Evolutionary conservation across 2,329 filamentous ascomycete genomes (phyloP).

Genomic region (Proliferodiscus dingleyae): DNA sequence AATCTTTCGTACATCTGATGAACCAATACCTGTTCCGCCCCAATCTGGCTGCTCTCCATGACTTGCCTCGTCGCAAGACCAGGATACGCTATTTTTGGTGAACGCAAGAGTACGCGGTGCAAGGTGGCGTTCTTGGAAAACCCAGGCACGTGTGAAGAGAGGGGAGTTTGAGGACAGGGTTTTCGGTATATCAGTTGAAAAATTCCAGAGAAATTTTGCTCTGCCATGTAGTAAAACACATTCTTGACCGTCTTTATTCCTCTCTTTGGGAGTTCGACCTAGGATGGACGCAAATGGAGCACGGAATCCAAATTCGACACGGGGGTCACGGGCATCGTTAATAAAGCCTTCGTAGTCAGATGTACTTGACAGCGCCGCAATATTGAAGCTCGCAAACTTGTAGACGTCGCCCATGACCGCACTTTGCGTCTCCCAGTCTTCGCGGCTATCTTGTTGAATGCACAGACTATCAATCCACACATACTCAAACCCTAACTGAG

Average conservation of each 20-base stretch:
- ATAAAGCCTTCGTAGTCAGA: not conserved
- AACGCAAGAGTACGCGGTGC: not conserved
- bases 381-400: not conserved
- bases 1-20: not conserved
- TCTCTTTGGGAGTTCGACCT: not conserved
- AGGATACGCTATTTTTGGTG: not conserved
- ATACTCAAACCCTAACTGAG: not conserved
- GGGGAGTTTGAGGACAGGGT: not conserved
- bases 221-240: not conserved
- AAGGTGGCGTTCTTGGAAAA: not conserved
- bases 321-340: not conserved
- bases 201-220: not conserved
- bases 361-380: not conserved
- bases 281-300: not conserved
- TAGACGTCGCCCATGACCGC: not conserved
- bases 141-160: not conserved
- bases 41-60: not conserved
- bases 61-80: not conserved
- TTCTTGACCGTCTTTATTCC: not conserved
- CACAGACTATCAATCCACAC: conserved; percentile 9
- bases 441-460: conserved; percentile 7
- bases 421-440: not conserved
- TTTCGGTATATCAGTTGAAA: not conserved
- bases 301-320: not conserved
- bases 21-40: not conserved